Evolutionary conservation across 225 moss, liverwort and hornwort species (phyloP), one percentile per base, ranked within the genome.

Genomic region (Pseudoscleropodium purum): DNA sequence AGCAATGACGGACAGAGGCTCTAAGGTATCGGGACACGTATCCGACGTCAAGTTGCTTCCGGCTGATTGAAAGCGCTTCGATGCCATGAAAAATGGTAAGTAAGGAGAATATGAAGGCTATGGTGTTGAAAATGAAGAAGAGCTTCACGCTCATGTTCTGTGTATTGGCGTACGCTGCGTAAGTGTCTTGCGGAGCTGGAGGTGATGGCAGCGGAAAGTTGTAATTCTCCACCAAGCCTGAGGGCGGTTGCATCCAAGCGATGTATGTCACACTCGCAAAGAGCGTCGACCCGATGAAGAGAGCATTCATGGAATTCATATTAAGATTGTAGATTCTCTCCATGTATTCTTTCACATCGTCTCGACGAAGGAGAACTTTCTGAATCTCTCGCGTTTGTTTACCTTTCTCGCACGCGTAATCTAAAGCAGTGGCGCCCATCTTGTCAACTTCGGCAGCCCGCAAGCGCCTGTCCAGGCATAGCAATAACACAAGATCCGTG

Each of bases 241-340:
- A 36, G 19, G 94, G 94, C 25, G 94, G 94, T 63, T 92, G 94
- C 94, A 94, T 81, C 94, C 92, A 94, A 23, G 90, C 90, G 69
- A 91, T 31, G 76, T 88, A 94, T 13, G 94, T 92, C 59, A 94
- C 89, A 81, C 91, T 91, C 30, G 84, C 87, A 77, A 94, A 86
- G 41, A 94, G 92, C 13, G 91, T 70, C 27, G 94, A 88, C 31
- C 91, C 92, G 26, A 94, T 65, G 62, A 92, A 90, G 72, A 92
- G 81, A 17, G 87, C 84, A n/a, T 92, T 94, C 54, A 92, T 57
- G 79, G 67, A 79, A 85, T 94, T 92, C 85, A 90, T 88, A 13
- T 92, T 88, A 23, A 88, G 83, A 64, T 76, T 92, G 68, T 91
- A 93, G 67, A 88, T 77, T 88, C 86, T 92, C 30, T 90, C 91